Evolutionary conservation across 2,329 filamentous ascomycete species (phyloP).

Genomic region (Penicillium italicum): DNA sequence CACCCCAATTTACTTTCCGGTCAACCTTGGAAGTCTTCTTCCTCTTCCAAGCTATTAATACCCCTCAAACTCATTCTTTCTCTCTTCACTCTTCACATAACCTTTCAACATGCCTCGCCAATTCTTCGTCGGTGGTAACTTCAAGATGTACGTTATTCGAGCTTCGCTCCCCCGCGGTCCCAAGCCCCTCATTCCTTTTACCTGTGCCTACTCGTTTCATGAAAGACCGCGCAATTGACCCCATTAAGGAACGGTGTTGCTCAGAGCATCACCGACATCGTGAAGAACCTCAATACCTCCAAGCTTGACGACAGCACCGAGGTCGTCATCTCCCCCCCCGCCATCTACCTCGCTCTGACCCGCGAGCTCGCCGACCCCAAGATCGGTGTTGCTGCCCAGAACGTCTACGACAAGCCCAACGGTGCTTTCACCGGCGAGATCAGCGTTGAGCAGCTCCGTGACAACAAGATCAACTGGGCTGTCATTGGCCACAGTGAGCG

Average conservation of each 20-base stretch:
- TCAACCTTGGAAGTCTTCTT: slow-evolving; percentile 9
- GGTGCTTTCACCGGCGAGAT: slow-evolving; percentile 98
- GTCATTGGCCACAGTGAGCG: slow-evolving; percentile 95
- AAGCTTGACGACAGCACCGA: slow-evolving; percentile 64
- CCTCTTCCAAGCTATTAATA: slow-evolving; percentile 9
- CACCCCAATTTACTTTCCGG: slow-evolving; percentile 11
- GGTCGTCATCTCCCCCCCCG: slow-evolving; percentile 88
- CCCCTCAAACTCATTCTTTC: slow-evolving; percentile 9
- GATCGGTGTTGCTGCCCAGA: slow-evolving; percentile 88
- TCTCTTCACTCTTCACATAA: slow-evolving; percentile 3
- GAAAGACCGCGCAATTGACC: slow-evolving; percentile 15
- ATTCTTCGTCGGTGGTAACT: slow-evolving; percentile 98
- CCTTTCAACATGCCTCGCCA: slow-evolving; percentile 77
- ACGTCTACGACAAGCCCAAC: slow-evolving; percentile 95
- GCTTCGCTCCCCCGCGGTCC: slow-evolving; percentile 23
- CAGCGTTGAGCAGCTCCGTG: slow-evolving; percentile 84
- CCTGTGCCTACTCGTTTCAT: neutral
- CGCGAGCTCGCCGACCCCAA: slow-evolving; percentile 71
- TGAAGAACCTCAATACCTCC: slow-evolving; percentile 82
- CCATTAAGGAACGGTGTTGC: slow-evolving; percentile 80
- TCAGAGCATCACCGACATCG: slow-evolving; percentile 85
- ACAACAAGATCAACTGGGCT: slow-evolving; percentile 82
- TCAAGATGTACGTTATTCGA: slow-evolving; percentile 77
- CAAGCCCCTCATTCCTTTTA: slow-evolving; percentile 27
- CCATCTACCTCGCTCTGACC: slow-evolving; percentile 84